A percentile compares a stretch with the other conserved stretches of the same genome.
Conservation (phyloP, 768 basidiomycete genomes). For the Leccinum boreale region DNA sequence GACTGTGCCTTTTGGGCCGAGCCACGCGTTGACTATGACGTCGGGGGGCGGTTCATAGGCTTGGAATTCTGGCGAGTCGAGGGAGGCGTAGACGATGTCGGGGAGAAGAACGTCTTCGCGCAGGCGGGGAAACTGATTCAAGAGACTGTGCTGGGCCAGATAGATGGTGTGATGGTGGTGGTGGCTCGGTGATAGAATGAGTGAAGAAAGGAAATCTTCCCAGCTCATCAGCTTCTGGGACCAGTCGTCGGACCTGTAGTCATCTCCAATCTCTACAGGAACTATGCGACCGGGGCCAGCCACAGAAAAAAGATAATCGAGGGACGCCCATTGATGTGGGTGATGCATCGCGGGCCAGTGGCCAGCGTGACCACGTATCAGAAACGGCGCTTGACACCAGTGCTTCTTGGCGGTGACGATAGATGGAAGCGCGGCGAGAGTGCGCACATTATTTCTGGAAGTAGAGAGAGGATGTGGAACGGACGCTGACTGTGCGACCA, state of each 20-base stretch:
- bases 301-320: slow-evolving; percentile 62
- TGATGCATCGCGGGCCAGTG: slow-evolving; percentile 79
- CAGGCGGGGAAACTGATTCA: slow-evolving; percentile 80
- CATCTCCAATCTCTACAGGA: slow-evolving; percentile 84
- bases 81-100: slow-evolving; percentile 79
- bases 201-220: slow-evolving; percentile 63
- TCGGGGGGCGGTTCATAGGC: slow-evolving; percentile 64
- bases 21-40: slow-evolving; percentile 73
- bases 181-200: slow-evolving; percentile 29
- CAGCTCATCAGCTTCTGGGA: slow-evolving; percentile 74
- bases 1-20: slow-evolving; percentile 74
- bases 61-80: slow-evolving; percentile 41
- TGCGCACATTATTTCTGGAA: slow-evolving; percentile 34
- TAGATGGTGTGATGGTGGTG: slow-evolving; percentile 48
- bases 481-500: slow-evolving; percentile 2
- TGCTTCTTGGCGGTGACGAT: slow-evolving; percentile 49
- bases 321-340: slow-evolving; percentile 62
- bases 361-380: slow-evolving; percentile 57
- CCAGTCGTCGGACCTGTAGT: slow-evolving; percentile 83
- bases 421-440: slow-evolving; percentile 50
- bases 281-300: slow-evolving; percentile 83
- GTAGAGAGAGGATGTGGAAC: slow-evolving; percentile 3
- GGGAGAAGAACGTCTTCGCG: slow-evolving; percentile 76
- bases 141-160: slow-evolving; percentile 87
- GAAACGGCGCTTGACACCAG: slow-evolving; percentile 59